Base-by-base conservation (phyloP, 2,329 filamentous ascomycete genomes). In the Mycosphaerella arachidis region DNA sequence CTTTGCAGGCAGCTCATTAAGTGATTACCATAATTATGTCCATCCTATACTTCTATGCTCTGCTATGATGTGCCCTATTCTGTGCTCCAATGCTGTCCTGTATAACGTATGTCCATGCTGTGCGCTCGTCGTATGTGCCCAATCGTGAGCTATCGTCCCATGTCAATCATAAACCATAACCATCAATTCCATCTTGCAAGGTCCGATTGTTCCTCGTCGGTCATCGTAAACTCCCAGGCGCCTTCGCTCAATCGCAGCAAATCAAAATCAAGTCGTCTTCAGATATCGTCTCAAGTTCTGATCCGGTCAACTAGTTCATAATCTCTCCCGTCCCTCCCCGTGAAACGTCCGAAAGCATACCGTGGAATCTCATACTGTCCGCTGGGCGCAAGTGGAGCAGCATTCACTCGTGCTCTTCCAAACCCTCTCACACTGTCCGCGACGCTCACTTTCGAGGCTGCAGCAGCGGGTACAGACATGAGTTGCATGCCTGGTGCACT, bases 241-340 rank as follows among this genome's bases (percentile, higher is more conserved):
- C 57, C 51, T 30, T 59, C 57, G 57, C 57, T 59, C 20, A 31
- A 55, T 8, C 37, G 35, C 56, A 30, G 8, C 27, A 53, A 58
- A 12, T 18, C 37, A 18, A 52, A 54, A 20, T 27, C 24, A 24
- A 24, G 24, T 24, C 24, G 24, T 24, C 24, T 24, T 24, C 24
- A 24, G 24, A 24, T 24, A 24, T 50, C 8, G 3, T 30, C 33
- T 59, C 60, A 62, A 18, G 33, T 29, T 48, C 63, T 56, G 6
- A 85, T 75, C 16, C 83, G 79, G 69, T 87, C 84, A 63, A 87
- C 80, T 0, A 84, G 84, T 10, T 85, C 72, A 70, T 83, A 83
- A 65, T 86, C 83, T 58, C 78, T 78, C 1, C 84, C 84, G 68
- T 86, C 84, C 29, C 83, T 76, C 0, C 84, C 85, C 2, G 79